Evolutionary conservation across 1,139 yeast species (phyloP).

Genomic region (Geotrichum siamense): DNA sequence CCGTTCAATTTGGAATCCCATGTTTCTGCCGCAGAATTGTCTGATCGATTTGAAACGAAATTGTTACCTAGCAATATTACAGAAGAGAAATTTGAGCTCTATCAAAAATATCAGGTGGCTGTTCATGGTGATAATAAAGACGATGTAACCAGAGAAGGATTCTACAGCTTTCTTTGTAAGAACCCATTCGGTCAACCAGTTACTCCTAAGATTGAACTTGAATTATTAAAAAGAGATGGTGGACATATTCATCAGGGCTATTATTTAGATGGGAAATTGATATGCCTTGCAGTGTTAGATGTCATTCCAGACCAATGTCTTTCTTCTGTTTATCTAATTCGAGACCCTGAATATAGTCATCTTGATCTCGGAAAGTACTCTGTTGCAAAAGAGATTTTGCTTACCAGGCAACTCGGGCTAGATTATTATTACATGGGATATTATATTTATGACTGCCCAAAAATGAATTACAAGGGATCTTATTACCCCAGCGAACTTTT

Average conservation of each 20-base stretch:
- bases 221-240: conserved; percentile 33
- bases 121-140: conserved; percentile 59
- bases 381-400: conserved; percentile 61
- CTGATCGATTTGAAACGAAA: conserved; percentile 39
- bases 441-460: conserved; percentile 68
- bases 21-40: conserved; percentile 5
- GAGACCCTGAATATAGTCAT: conserved; percentile 75
- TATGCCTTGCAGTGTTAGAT: conserved; percentile 76
- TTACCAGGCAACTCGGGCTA: conserved; percentile 36
- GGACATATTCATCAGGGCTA: conserved; percentile 72
- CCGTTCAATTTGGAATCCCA: not conserved
- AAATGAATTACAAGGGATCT: conserved; percentile 75
- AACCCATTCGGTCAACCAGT: conserved; percentile 4
- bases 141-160: conserved; percentile 35
- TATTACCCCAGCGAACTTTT: conserved; percentile 40
- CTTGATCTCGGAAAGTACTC: conserved; percentile 73
- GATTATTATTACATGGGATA: conserved; percentile 63
- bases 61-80: conserved; percentile 51
- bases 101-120: conserved; percentile 56
- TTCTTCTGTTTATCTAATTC: conserved; percentile 79
- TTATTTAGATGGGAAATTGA: conserved; percentile 52
- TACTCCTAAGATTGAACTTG: not conserved
- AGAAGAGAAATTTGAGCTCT: conserved; percentile 57
- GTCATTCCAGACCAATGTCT: conserved; percentile 60
- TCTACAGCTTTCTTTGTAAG: conserved; percentile 5